Percentiles rank a stretch among this genome's conserved stretches.
phyloP scores from a whole-genome alignment of 2,329 filamentous ascomycete species.

The Botryotinia narcissicola region DNA sequence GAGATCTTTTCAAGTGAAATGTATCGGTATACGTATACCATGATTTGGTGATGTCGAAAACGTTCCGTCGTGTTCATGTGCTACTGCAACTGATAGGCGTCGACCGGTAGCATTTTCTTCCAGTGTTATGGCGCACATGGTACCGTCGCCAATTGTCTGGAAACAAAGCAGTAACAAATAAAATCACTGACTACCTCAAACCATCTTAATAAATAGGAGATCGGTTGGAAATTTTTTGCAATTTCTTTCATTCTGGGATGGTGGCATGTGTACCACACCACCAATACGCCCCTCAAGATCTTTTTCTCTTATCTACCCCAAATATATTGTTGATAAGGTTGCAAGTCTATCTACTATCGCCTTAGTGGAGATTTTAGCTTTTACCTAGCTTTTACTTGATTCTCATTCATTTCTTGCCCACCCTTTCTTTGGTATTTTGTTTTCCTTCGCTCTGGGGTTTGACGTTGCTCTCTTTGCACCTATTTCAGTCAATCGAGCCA shows the following conservation, averaged over 20 bases:
- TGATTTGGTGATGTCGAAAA: neutral
- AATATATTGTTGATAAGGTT: neutral
- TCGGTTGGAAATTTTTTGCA: neutral
- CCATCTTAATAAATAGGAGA: neutral
- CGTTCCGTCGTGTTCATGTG: neutral
- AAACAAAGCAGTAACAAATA: too few relatives aligned
- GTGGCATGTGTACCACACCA: neutral
- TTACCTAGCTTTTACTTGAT: neutral
- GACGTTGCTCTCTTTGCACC: neutral
- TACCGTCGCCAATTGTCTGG: neutral
- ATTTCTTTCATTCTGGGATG: neutral
- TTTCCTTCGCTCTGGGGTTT: neutral
- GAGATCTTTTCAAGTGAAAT: constrained; percentile 3
- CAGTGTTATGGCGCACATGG: neutral
- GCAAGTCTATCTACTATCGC: neutral
- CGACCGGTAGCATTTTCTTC: neutral
- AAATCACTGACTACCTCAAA: neutral
- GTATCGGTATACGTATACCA: neutral
- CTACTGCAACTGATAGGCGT: neutral
- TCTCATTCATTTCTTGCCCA: neutral
- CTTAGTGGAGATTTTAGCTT: neutral
- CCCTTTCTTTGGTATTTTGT: neutral
- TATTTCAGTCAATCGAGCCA: neutral
- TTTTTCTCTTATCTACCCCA: neutral
- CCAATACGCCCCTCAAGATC: neutral